Evolutionary conservation across 1,284 basidiomycete genomes (phyloP).

Genomic region (Microstroma glucosiphilum): DNA sequence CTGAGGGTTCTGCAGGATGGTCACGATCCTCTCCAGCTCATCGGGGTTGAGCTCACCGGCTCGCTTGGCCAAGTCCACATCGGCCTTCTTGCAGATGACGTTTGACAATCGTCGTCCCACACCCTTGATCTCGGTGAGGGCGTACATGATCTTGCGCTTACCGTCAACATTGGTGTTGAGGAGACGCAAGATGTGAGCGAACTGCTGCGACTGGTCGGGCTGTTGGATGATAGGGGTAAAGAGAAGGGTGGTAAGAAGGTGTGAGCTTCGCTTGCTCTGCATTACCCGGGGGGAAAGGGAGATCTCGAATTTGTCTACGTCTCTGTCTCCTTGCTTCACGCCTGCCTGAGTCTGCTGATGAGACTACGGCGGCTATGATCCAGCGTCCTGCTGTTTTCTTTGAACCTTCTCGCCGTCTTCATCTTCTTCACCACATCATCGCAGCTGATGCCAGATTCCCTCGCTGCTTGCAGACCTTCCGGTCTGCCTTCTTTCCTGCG

Average conservation of each 20-base stretch:
- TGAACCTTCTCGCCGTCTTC: background rate
- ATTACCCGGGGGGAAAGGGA: no score
- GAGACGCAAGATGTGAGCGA: slow-evolving; percentile 60
- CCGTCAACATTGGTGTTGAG: slow-evolving; percentile 99
- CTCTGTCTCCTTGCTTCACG: no score
- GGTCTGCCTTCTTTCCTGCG: background rate
- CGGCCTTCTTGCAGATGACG: slow-evolving; percentile 99
- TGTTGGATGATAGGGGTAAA: background rate
- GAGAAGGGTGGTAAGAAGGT: background rate
- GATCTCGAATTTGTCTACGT: no score
- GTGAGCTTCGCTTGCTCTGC: background rate
- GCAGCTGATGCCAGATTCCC: background rate
- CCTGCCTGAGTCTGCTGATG: no score
- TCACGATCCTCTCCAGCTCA: slow-evolving; percentile 97
- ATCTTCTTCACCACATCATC: background rate
- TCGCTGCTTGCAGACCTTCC: background rate
- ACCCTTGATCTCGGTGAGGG: slow-evolving; percentile 81
- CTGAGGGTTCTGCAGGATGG: slow-evolving; percentile 98
- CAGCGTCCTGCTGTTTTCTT: background rate
- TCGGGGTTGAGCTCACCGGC: slow-evolving; percentile 90
- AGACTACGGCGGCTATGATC: no score
- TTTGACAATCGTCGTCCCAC: slow-evolving; percentile 98
- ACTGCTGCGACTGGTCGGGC: slow-evolving; percentile 50
- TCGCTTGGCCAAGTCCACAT: slow-evolving; percentile 96
- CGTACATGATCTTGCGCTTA: slow-evolving; percentile 75